These are phyloP conservation scores for Pyrenula massariospora DNA, from an alignment of 495 filamentous ascomycete genomes.

Conservation along the genomic window DNA sequence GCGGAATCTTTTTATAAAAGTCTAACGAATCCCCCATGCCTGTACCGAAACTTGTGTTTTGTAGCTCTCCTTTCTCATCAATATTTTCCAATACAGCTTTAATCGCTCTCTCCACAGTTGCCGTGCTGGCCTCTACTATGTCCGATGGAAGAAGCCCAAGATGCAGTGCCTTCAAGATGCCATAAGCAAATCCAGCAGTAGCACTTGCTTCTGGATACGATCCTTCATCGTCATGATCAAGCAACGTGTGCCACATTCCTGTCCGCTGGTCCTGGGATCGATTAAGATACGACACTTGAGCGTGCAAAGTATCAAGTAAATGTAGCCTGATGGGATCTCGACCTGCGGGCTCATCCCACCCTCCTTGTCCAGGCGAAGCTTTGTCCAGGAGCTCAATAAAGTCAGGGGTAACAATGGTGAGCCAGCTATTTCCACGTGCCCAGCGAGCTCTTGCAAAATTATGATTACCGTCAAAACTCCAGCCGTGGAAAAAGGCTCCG, in stretches of 20 bases:
- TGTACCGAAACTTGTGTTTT: constrained; percentile 62
- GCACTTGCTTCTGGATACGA: constrained; percentile 62
- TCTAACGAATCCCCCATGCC: constrained; percentile 55
- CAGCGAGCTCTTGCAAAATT: constrained; percentile 60
- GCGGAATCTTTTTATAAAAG: constrained; percentile 56
- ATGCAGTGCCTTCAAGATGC: constrained; percentile 56
- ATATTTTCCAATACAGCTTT: constrained; percentile 48
- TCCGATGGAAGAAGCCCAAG: constrained; percentile 34
- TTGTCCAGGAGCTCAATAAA: constrained; percentile 56
- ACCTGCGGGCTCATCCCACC: background rate
- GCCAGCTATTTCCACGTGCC: constrained; percentile 57
- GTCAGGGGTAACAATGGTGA: constrained; percentile 65
- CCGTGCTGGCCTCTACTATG: constrained; percentile 33
- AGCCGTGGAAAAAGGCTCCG: constrained; percentile 65
- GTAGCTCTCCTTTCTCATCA: constrained; percentile 48
- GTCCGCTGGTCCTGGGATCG: constrained; percentile 35
- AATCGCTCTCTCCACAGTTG: constrained; percentile 24
- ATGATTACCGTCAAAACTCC: constrained; percentile 60
- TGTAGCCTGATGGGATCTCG: constrained; percentile 48
- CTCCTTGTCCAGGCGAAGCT: constrained; percentile 9
- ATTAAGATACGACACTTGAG: constrained; percentile 49
- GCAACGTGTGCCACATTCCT: constrained; percentile 57
- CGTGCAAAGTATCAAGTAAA: constrained; percentile 46
- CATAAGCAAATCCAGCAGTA: constrained; percentile 65
- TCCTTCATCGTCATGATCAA: constrained; percentile 45